A percentile compares a stretch with the other conserved stretches of the same genome.
Conservation (phyloP, 2,329 filamentous ascomycete species). For the Lachnellula willkommii region DNA sequence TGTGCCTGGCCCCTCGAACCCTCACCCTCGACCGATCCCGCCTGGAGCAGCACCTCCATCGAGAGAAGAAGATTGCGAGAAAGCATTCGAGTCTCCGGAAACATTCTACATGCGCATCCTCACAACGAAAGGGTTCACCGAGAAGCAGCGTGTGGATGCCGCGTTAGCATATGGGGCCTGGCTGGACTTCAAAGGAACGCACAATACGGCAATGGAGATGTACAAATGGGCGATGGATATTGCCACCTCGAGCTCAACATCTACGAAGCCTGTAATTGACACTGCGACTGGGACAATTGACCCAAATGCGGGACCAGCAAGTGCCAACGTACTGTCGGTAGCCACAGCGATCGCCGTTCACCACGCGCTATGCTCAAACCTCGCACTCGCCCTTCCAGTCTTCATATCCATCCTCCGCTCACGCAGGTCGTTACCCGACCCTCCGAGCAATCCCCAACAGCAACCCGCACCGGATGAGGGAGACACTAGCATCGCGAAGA, state of each 20-base stretch:
- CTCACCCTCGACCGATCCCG: slow-evolving; percentile 67
- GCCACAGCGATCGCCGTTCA: slow-evolving; percentile 76
- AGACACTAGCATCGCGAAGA: slow-evolving; percentile 18
- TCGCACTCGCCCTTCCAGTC: slow-evolving; percentile 70
- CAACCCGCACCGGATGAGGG: slow-evolving; percentile 13
- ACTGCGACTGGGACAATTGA: slow-evolving; percentile 58
- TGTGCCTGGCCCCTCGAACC: slow-evolving; percentile 79
- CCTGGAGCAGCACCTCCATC: slow-evolving; percentile 58
- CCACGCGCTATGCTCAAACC: slow-evolving; percentile 63
- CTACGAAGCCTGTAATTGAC: slow-evolving; percentile 50
- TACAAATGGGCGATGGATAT: slow-evolving; percentile 73
- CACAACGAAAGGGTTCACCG: slow-evolving; percentile 71
- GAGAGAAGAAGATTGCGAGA: slow-evolving; percentile 68
- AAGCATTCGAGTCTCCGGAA: slow-evolving; percentile 65
- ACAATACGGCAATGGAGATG: slow-evolving; percentile 63
- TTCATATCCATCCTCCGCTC: slow-evolving; percentile 80
- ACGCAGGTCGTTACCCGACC: slow-evolving; percentile 53
- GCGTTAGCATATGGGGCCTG: slow-evolving; percentile 79
- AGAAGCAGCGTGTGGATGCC: slow-evolving; percentile 74
- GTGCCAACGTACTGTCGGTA: slow-evolving; percentile 68
- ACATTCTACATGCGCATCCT: slow-evolving; percentile 77
- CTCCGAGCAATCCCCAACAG: slow-evolving; percentile 25
- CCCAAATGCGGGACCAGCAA: slow-evolving; percentile 52
- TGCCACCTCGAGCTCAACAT: slow-evolving; percentile 52
- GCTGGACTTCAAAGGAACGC: slow-evolving; percentile 69